Base-by-base conservation (phyloP, 2,329 filamentous ascomycete species). In the Trichoderma simmonsii region DNA sequence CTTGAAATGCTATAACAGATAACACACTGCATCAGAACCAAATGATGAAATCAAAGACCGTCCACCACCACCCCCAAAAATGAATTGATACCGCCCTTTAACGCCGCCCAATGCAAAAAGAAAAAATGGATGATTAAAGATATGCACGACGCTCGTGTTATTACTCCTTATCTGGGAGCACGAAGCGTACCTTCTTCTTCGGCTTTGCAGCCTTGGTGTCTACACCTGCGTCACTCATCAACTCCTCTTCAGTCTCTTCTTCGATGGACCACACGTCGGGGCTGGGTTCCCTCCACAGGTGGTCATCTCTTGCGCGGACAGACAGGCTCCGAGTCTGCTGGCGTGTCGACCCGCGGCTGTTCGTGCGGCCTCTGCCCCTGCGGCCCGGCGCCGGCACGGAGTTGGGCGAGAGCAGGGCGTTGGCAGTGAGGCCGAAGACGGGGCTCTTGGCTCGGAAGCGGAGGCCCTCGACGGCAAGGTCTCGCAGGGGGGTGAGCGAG, bases 261-360 rank as follows among this genome's bases (percentile, higher is more conserved):
- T 88, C 85, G 71, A 89, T 89, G 34, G 86, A 86, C 85, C 87
- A 89, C 4, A 89, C 87, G 68, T 89, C 87, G 0, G 87, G 87
- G 76, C 87, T 89, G 7, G 87, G 87, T 79, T 88, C 85, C 48
- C 87, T 82, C 87, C 87, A 89, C 1, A 87, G 75, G 62, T 81
- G 80, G 21, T 78, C 76, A 9, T 85, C 84, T 57, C 83, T 81
- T 73, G 76, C 82, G 39, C 78, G 79, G 63, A 76, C 75, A 30
- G 80, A 78, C 56, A 76, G 72, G 70, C 76, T 79, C 14, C 77
- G 72, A 43, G 78, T 72, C 74, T 78, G 75, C 24, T 76, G 75
- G 24, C 77, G 75, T 3, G 79, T 75, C 51, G 79, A 75, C 57
- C 78, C 80, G 62, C 80, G 78, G 51, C 76, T 74, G 34, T 77